These are phyloP conservation scores for Hemisphaericaspora xylanilytica DNA, from an alignment of 1,139 yeast genomes.

Conservation along the genomic window DNA sequence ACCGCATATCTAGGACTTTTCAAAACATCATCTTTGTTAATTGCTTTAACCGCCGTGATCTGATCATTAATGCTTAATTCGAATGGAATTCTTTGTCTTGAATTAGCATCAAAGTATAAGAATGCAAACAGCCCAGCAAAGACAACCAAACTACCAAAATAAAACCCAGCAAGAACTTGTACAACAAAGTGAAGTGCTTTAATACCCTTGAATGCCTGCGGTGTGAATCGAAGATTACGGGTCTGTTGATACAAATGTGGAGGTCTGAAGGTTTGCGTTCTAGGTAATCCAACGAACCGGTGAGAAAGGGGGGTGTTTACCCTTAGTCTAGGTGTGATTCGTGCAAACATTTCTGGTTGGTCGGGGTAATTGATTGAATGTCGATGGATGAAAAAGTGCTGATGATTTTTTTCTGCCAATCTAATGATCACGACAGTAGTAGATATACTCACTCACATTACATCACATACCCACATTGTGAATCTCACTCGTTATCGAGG, in stretches of 20 bases:
- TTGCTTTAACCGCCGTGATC: constrained; percentile 41
- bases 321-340: background rate
- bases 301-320: background rate
- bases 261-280: background rate
- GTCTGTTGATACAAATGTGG: background rate
- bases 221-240: background rate
- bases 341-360: background rate
- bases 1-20: constrained; percentile 44
- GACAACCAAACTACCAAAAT: constrained; percentile 42
- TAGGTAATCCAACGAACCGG: background rate
- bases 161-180: constrained; percentile 38
- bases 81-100: constrained; percentile 42
- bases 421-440: no score
- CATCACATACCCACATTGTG: no score
- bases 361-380: background rate
- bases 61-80: constrained; percentile 35
- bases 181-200: background rate
- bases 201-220: background rate
- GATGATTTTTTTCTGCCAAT: background rate
- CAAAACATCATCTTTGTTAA: constrained; percentile 46
- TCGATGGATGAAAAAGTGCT: background rate
- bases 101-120: constrained; percentile 41
- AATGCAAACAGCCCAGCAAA: constrained; percentile 41
- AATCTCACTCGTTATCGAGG: no score
- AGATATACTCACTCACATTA: no score